Base-by-base conservation (phyloP, 1,139 yeast species). In the Geotrichum aggregatum region DNA sequence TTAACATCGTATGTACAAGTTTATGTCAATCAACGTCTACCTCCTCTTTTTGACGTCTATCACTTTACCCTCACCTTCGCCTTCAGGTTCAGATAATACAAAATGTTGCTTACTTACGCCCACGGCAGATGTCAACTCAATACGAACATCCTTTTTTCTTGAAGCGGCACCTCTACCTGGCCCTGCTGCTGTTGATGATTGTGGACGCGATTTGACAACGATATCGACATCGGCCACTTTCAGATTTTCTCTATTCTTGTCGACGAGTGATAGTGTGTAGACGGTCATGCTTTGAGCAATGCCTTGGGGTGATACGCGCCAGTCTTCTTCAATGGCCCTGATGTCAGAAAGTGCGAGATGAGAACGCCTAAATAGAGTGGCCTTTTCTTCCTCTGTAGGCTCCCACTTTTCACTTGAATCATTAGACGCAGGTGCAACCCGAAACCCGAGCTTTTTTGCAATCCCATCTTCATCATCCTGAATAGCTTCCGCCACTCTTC, bases 1-100 rank as follows among this genome's bases (percentile, higher is more conserved):
- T n/a, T n/a, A n/a, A n/a, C n/a, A n/a, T n/a, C n/a, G n/a, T 98
- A 45, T 21, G 35, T 34, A 24, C 22, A 35, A 19, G 18, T 31
- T 21, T 19, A 34, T 18, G n/a, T 19, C 7, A 30, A 5, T 24
- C 8, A 24, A 24, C 8, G 5, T 19, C 14, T 21, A 33, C 26
- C 41, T 24, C 3, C 34, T 41, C 42, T 44, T 45, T 21, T 40
- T 36, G 11, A 49, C 41, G 38, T 52, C 54, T 7, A 50, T 50
- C 19, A 47, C 38, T 19, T 47, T 35, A 5, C 53, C 50, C 10
- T 47, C 56, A 10, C 47, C 45, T 7, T 44, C 50, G 19, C 24
- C 35, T n/a, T 41, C 47, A 3, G 54, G 43, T 3, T 52, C 56
- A 10, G 47, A 50, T 5, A 54, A 30, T 3, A 54, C 50, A 24